These are phyloP conservation scores for Inosperma sp. DNA, from an alignment of 768 basidiomycete species.

Conservation along the genomic window DNA sequence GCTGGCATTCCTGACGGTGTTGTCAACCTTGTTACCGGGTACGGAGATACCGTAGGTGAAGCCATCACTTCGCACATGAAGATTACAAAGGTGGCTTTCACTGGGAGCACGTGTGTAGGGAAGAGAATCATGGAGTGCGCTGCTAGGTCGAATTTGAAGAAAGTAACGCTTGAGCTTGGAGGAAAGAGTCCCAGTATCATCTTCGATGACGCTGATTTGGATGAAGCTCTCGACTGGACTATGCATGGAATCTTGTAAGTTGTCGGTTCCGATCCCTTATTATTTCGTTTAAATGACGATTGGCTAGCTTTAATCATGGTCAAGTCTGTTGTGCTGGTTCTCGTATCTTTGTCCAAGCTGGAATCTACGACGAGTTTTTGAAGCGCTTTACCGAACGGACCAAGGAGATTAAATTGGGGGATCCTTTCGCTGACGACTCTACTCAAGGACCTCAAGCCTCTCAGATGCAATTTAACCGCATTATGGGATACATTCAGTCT, in stretches of 20 bases:
- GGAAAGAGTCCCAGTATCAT: constrained; percentile 71
- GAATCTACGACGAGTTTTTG: constrained; percentile 77
- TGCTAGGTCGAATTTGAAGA: constrained; percentile 78
- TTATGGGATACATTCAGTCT: constrained; percentile 73
- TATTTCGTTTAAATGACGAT: constrained; percentile 31
- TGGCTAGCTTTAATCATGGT: constrained; percentile 34
- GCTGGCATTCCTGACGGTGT: constrained; percentile 79
- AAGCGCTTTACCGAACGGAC: constrained; percentile 46
- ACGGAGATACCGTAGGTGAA: constrained; percentile 62
- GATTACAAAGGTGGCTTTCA: constrained; percentile 83
- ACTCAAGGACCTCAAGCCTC: constrained; percentile 74
- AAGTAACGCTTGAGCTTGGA: constrained; percentile 77
- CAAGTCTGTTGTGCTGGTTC: constrained; percentile 80
- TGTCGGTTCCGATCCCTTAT: background rate
- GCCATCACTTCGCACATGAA: constrained; percentile 66
- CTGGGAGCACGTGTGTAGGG: constrained; percentile 77
- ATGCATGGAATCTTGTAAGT: constrained; percentile 69
- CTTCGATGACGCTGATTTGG: constrained; percentile 69
- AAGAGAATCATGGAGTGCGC: constrained; percentile 77
- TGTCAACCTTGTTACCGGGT: constrained; percentile 72
- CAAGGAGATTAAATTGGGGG: constrained; percentile 49
- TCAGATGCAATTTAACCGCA: constrained; percentile 61
- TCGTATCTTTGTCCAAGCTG: constrained; percentile 75
- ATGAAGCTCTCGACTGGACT: constrained; percentile 71
- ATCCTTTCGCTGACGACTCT: constrained; percentile 53